A percentile compares a stretch with the other conserved stretches of the same genome.
Conservation (phyloP, 768 basidiomycete genomes). For the Russula compacta region DNA sequence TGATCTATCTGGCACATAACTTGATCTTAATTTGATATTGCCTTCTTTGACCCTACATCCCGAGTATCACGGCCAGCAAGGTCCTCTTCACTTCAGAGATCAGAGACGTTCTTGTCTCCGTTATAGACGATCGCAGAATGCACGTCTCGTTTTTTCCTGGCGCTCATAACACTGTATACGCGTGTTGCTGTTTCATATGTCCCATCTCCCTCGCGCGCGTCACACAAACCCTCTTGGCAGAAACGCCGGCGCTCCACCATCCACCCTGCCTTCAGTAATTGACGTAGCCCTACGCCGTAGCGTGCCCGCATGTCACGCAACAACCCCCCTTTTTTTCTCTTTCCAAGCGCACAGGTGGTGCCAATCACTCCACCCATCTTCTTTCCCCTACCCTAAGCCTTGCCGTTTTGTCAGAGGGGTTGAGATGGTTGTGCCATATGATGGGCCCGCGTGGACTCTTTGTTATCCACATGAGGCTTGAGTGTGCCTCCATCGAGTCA, state of each 20-base stretch:
- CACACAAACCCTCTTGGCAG: neutral
- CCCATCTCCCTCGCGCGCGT: neutral
- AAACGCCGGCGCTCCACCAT: slow-evolving; percentile 1
- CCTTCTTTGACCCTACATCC: neutral
- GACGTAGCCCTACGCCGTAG: neutral
- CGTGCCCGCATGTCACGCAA: neutral
- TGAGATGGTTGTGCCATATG: neutral
- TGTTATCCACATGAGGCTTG: neutral
- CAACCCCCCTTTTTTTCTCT: neutral
- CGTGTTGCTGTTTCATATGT: neutral
- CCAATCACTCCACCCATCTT: neutral
- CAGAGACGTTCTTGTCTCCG: neutral
- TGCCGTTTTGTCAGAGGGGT: neutral
- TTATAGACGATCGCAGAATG: neutral
- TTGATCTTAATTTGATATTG: neutral
- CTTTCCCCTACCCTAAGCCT: neutral
- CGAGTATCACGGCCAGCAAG: neutral
- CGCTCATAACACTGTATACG: neutral
- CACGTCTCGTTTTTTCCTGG: neutral
- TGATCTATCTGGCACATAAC: neutral
- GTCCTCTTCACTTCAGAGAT: neutral
- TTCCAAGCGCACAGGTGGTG: neutral
- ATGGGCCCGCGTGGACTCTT: neutral
- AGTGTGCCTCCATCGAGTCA: neutral
- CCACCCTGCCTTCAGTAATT: neutral